Conservation (phyloP, 352 stramenopile genomes). For the Pythium volutum region DNA sequence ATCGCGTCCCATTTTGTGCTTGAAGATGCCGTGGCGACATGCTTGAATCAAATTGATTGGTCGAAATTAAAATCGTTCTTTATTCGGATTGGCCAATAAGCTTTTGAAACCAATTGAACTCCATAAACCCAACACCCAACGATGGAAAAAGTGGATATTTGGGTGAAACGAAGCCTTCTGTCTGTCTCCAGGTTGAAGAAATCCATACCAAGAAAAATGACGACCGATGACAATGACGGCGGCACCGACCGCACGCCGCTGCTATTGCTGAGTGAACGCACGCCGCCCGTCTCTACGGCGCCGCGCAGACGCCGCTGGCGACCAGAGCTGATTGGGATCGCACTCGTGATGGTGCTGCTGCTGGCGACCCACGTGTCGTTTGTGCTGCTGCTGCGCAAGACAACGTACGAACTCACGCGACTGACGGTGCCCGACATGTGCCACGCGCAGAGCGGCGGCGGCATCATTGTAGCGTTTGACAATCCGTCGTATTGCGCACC, state of each 20-base stretch:
- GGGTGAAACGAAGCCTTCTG: neutral
- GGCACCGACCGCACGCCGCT: conserved; percentile 7
- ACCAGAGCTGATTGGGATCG: conserved; percentile 7
- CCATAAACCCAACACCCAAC: neutral
- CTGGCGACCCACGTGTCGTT: conserved; percentile 62
- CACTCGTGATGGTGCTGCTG: conserved; percentile 28
- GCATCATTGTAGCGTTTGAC: conserved; percentile 52
- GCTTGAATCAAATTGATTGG: conserved; percentile 1
- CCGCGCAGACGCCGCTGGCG: neutral
- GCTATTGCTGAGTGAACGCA: neutral
- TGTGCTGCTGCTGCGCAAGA: conserved; percentile 59
- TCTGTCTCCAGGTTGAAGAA: neutral
- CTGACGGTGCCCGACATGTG: conserved; percentile 74
- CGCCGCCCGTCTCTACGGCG: too few species aligned
- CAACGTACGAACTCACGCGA: conserved; percentile 46
- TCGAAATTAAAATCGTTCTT: neutral
- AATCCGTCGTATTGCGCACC: conserved; percentile 82
- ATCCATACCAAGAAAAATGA: neutral
- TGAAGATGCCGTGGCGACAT: neutral
- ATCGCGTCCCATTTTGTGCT: neutral
- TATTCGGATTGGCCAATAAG: neutral
- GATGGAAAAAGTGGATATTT: neutral
- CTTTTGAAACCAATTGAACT: neutral
- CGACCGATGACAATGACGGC: neutral
- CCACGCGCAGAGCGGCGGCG: conserved; percentile 43